phyloP scores from a whole-genome alignment of 129 eudicot species.

The Scalesia atractyloides region DNA sequence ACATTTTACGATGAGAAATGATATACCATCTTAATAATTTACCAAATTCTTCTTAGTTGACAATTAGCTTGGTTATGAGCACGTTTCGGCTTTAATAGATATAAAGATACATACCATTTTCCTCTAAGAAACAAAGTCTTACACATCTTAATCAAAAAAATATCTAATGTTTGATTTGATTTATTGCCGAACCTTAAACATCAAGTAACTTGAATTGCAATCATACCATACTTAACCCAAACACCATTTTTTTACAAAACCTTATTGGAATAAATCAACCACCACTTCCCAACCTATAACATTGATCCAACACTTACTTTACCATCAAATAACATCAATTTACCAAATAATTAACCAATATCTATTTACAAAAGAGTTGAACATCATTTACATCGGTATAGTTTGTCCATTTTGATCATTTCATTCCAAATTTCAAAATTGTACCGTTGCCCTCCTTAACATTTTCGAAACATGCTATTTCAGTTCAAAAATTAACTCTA shows the following conservation, averaged over 20 bases:
- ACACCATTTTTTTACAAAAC: background rate
- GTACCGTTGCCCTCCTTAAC: too few relatives aligned
- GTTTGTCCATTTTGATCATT: too few relatives aligned
- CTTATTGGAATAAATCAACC: background rate
- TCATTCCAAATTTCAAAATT: too few relatives aligned
- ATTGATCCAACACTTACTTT: background rate
- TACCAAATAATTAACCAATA: too few relatives aligned
- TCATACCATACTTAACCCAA: constrained; percentile 39
- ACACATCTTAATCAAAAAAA: background rate
- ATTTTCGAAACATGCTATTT: too few relatives aligned
- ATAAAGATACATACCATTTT: background rate
- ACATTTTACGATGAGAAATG: background rate
- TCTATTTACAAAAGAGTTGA: too few relatives aligned
- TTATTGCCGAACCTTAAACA: constrained; percentile 30
- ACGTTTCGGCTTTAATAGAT: background rate
- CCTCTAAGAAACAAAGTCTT: background rate
- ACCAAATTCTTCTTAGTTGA: background rate
- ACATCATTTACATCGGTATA: too few relatives aligned
- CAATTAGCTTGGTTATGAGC: background rate
- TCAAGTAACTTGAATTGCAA: constrained; percentile 55
- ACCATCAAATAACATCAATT: background rate
- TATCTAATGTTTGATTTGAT: constrained; percentile 13
- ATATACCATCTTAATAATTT: background rate
- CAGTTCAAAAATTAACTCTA: too few relatives aligned
- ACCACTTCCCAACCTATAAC: background rate